Evolutionary conservation across 306 rosid species (phyloP).

Genomic region (Sicyos edulis): DNA sequence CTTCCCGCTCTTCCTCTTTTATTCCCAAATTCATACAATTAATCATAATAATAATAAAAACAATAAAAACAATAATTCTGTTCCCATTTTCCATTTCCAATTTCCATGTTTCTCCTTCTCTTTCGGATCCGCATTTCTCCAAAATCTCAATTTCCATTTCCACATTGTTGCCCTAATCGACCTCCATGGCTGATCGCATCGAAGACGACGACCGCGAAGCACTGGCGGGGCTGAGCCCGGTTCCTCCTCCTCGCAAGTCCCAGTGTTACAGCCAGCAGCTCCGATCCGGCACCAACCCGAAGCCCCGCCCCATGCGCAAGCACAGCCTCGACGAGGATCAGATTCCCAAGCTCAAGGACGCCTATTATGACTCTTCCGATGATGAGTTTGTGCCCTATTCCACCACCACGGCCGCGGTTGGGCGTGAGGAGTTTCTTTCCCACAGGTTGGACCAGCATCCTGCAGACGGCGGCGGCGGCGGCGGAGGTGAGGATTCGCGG

Average conservation of each 20-base stretch:
- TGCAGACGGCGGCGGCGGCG: constrained; percentile 23
- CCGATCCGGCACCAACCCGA: constrained; percentile 38
- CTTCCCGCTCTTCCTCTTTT: constrained; percentile 14
- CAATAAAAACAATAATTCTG: not conserved
- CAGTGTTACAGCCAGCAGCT: constrained; percentile 87
- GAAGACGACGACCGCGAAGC: constrained; percentile 71
- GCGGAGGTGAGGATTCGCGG: constrained; percentile 21
- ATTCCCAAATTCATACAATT: not conserved
- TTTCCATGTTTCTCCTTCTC: constrained; percentile 5
- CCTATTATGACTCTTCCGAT: constrained; percentile 47
- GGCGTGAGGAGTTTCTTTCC: constrained; percentile 31
- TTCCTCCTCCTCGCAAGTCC: constrained; percentile 68
- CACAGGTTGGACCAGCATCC: constrained; percentile 35
- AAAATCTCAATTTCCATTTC: not conserved
- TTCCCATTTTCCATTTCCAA: not conserved
- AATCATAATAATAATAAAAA: too few species aligned
- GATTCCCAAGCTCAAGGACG: constrained; percentile 26
- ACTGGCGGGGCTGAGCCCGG: constrained; percentile 41
- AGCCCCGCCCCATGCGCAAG: constrained; percentile 57
- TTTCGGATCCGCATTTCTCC: constrained; percentile 7
- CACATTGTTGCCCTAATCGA: not conserved
- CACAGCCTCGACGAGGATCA: constrained; percentile 79
- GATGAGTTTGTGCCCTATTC: constrained; percentile 64
- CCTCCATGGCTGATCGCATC: constrained; percentile 46
- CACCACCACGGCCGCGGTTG: constrained; percentile 30